Evolutionary conservation across 345 rosid species (phyloP), one percentile per base, ranked within the genome.

Genomic region (Bruguiera parviflora): DNA sequence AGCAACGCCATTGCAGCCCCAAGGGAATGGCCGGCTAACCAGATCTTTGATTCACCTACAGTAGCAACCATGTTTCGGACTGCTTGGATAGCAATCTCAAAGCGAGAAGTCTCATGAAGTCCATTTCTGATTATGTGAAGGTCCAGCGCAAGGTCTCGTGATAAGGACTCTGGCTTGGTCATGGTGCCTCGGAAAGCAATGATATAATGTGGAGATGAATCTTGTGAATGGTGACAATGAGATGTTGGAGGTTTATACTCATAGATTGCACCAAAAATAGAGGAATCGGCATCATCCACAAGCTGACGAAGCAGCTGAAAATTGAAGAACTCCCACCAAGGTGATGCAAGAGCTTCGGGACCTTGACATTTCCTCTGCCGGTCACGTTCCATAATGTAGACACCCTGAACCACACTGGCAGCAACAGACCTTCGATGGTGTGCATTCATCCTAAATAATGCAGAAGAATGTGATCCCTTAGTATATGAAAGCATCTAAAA

Each of bases 1-100:
- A 90, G 82, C 79, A 90, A 65, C 15, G 90, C 95, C 86, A 90
- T 79, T 73, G 96, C 90, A 49, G 97, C 85, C 61, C 99, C 98
- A 20, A 95, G 85, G 69, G 96, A 92, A 75, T 95, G 97, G 65
- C 99, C 99, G 8, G 94, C 91, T 71, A 95, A 67, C 98, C 97
- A 95, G 37, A 92, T 86, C 57, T 86, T 86, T 0, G 91, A 86
- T 43, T 70, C 78, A 11, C 94, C 96, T 6, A 81, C 87, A 0
- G 84, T 43, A 68, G 91, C 91, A 47, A 92, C 92, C 78, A 81
- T 76, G 64, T 84, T 87, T 69, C 82, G 77, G 33, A 85, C 88
- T 0, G 96, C 97, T 77, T 92, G 91, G 22, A 90, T 85, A 25
- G 86, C 99, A 65, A 84, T 84, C 81, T 87, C 87, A 15, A 85